These are phyloP conservation scores for Dittrichia graveolens DNA, from an alignment of 129 eudicot species.

Conservation along the genomic window DNA sequence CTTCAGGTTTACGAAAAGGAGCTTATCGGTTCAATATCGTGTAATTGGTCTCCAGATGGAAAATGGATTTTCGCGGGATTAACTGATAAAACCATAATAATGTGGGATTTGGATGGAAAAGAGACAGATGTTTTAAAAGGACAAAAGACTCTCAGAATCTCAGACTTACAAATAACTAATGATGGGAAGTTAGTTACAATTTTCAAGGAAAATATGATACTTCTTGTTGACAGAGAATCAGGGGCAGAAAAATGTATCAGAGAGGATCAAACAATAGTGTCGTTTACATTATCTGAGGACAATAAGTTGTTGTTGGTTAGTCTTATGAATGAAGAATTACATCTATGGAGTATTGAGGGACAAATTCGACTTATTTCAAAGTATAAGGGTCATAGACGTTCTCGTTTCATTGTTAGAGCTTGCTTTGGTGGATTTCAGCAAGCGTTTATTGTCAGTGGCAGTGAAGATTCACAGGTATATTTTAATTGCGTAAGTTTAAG, in stretches of 20 bases:
- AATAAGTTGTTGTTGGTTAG: slow-evolving; percentile 60
- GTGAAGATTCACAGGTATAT: slow-evolving; percentile 87
- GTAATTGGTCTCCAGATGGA: slow-evolving; percentile 82
- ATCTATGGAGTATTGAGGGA: slow-evolving; percentile 75
- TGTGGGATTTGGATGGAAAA: slow-evolving; percentile 88
- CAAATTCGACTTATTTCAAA: slow-evolving; percentile 48
- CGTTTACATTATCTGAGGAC: slow-evolving; percentile 67
- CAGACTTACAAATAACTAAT: slow-evolving; percentile 67
- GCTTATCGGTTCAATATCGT: slow-evolving; percentile 65
- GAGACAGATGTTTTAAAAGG: slow-evolving; percentile 80
- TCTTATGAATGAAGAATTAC: slow-evolving; percentile 68
- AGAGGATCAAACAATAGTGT: slow-evolving; percentile 66
- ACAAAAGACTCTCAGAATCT: slow-evolving; percentile 54
- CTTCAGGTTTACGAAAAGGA: slow-evolving; percentile 63
- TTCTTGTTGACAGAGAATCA: slow-evolving; percentile 64
- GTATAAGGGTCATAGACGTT: slow-evolving; percentile 77
- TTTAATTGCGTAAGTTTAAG: background rate
- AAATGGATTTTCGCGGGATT: slow-evolving; percentile 60
- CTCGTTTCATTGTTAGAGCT: slow-evolving; percentile 64
- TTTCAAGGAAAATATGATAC: slow-evolving; percentile 51
- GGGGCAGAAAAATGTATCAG: slow-evolving; percentile 56
- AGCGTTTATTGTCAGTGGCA: slow-evolving; percentile 82
- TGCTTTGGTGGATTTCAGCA: slow-evolving; percentile 89
- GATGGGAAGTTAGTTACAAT: slow-evolving; percentile 62
- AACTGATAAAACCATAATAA: slow-evolving; percentile 67